Base-by-base conservation (phyloP, 306 rosid species). In the Rosa chinensis region DNA sequence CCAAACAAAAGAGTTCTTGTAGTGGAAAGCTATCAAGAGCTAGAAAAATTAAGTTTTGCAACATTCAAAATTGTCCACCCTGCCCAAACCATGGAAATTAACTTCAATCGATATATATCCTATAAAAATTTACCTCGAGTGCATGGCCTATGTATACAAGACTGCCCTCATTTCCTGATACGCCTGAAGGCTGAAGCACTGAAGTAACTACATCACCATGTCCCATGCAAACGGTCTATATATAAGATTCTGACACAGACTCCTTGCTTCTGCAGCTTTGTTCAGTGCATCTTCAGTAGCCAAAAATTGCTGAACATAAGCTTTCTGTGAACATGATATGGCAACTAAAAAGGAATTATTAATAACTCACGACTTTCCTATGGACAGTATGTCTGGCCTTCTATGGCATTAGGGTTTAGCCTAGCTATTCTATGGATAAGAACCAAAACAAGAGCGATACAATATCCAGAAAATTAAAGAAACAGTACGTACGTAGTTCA, bases 241-340 rank as follows among this genome's bases (percentile, higher is more conserved):
- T 32, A 32, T 2, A 32, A 32, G 37, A 32, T 32, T 32, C 3
- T 32, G 37, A 32, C 37, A 85, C 62, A 84, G 42, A 79, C 87
- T 94, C 82, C 93, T 86, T 73, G 97, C 97, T 86, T 92, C 97
- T 40, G 95, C 88, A 87, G 97, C 97, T 80, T 91, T 89, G 87
- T 94, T 94, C 78, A 90, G 81, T 70, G 97, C 91, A 87, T 92
- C 99, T 88, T 94, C 98, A 80, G 98, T 92, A 78, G 97, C 97
- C 91, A 94, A 92, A 89, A 92, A 94, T 85, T 94, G 97, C 53
- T 92, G 95, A 79, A 94, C 97, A 79, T 92, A 97, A 53, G 97
- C 97, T 82, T 92, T 92, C 98, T 94, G 90, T 45, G 76, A 74
- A 81, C 63, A 32, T 32, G 37, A 78, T 17, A 71, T 28, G 59